Base-by-base conservation (phyloP, 768 basidiomycete species). In the Macrolepiota dolichaula region DNA sequence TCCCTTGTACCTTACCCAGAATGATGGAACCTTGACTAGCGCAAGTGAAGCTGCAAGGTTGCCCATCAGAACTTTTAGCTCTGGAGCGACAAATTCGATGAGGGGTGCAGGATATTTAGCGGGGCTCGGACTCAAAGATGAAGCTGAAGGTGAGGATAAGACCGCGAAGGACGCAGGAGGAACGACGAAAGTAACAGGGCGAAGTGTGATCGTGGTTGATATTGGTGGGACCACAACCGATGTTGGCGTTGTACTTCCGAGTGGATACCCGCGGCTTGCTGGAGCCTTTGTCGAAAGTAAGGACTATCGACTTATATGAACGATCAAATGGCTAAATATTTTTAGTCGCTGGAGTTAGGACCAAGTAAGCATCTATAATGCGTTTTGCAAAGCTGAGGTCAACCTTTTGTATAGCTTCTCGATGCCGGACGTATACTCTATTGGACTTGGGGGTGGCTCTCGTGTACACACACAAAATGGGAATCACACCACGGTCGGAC, bases 81-180 rank as follows among this genome's bases (percentile, higher is more conserved):
- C 79, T 46, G 85, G 84, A 2, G 82, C 86, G 5, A 89, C 87
- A 0, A 88, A 88, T 68, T 86, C 85, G 1, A 89, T 88, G 86
- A 75, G 87, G 53, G 87, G 86, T 9, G 87, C 86, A 4, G 82
- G 81, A 3, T 87, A 82, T 68, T 74, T 88, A 4, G 80, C 86
- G 1, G 79, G 71, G 7, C 62, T 73, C 6, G 71, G 72, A 19
- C 69, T 66, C 51, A 62, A 32, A 32, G 29, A 7, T 32, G 29
- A 7, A 7, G 29, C 3, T 7, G 7, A 32, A 7, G 29, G 29
- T 32, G 29, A 32, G 29, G 29, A 32, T 32, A n/a, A n/a, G n/a
- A n/a, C n/a, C n/a, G 29, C 7, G 29, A 32, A 7, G 29, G 29
- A 32, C 29, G 29, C 3, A 7, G 29, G 29, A 32, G 29, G 29